A percentile compares a stretch with the other conserved stretches of the same genome.
Conservation (phyloP, 106 monocot genomes). For the Acanthochlamys bracteata region DNA sequence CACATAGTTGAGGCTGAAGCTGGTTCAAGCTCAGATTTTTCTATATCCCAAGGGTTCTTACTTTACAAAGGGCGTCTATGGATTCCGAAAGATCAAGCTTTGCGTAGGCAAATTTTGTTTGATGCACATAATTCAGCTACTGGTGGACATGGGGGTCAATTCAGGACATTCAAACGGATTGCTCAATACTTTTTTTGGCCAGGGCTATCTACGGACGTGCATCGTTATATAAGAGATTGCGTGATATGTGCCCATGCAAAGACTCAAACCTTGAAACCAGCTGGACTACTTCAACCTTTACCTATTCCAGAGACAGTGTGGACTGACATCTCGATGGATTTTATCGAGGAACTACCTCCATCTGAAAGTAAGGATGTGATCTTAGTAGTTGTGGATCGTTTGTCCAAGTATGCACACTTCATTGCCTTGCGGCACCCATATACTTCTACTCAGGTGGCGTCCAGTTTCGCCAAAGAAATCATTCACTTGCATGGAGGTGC, state of each 20-base stretch:
- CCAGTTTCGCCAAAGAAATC: background rate
- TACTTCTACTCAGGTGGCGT: background rate
- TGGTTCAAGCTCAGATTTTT: no score
- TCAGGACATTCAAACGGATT: background rate
- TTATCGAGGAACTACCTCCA: background rate
- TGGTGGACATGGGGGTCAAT: background rate
- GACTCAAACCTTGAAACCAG: background rate
- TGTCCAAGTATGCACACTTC: background rate
- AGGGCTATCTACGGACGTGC: background rate
- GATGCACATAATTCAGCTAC: background rate
- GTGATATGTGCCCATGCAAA: background rate
- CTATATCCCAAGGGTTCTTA: no score
- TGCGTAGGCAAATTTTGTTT: no score
- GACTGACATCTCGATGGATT: no score
- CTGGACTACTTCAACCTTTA: constrained; percentile 1
- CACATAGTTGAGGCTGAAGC: no score
- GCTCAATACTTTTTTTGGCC: background rate
- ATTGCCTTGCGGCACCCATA: background rate
- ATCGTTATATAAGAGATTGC: background rate
- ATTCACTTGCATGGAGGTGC: background rate
- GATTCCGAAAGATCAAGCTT: no score
- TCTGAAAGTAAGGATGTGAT: background rate
- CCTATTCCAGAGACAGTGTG: no score
- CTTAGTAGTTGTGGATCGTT: background rate
- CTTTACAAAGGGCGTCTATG: no score